A percentile compares a stretch with the other conserved stretches of the same genome.
These are phyloP conservation scores for Raffaelea deltoideospora DNA, from an alignment of 2,329 filamentous ascomycete species.

Conservation along the genomic window DNA sequence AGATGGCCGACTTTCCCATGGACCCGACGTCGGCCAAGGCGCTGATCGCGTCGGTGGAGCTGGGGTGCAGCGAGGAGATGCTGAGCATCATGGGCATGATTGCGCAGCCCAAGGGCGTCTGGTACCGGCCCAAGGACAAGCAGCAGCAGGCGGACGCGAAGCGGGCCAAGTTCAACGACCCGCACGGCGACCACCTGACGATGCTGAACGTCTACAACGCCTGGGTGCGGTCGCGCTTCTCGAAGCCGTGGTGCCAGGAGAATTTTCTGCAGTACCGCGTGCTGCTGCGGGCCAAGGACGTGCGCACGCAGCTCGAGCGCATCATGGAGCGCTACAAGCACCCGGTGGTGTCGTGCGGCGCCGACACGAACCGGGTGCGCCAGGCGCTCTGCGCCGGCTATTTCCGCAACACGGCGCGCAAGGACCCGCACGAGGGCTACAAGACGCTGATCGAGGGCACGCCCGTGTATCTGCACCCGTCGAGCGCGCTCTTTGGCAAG, in stretches of 20 bases:
- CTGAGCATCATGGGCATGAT: conserved; percentile 93
- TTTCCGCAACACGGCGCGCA: conserved; percentile 88
- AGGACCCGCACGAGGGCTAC: conserved; percentile 92
- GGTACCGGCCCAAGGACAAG: conserved; percentile 95
- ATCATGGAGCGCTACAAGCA: conserved; percentile 92
- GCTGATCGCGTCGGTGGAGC: conserved; percentile 66
- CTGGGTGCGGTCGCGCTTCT: conserved; percentile 80
- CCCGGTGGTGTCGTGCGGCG: conserved; percentile 66
- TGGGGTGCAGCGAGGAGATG: conserved; percentile 85
- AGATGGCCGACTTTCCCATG: conserved; percentile 99
- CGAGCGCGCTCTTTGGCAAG: conserved; percentile 84
- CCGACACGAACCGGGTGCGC: conserved; percentile 73
- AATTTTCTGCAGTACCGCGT: conserved; percentile 91
- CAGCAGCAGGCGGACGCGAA: conserved; percentile 93
- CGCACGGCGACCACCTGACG: conserved; percentile 85
- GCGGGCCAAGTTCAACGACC: conserved; percentile 94
- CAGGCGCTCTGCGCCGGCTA: conserved; percentile 85
- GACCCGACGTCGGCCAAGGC: conserved; percentile 84
- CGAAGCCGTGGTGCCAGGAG: conserved; percentile 86
- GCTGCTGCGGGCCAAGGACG: conserved; percentile 81
- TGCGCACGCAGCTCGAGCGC: conserved; percentile 77
- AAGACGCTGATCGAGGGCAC: conserved; percentile 95
- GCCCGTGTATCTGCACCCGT: conserved; percentile 87
- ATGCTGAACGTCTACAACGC: conserved; percentile 91
- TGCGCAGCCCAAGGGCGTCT: conserved; percentile 61